Percentiles rank a stretch among this genome's conserved stretches.
Conservation (phyloP, 2,329 filamentous ascomycete species). For the Neonectria sp. region DNA sequence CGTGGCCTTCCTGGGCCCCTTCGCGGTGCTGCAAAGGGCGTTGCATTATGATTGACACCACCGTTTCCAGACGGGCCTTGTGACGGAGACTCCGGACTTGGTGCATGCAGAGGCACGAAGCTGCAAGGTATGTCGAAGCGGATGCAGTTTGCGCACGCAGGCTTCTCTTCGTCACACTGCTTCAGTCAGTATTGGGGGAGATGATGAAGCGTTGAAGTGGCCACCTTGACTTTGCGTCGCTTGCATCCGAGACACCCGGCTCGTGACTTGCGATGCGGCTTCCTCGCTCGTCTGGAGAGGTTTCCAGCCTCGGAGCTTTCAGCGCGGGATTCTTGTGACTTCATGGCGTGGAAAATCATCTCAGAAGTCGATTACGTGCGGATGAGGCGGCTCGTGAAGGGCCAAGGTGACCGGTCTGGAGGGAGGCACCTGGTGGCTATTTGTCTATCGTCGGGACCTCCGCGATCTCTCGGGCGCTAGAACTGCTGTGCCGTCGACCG, state of each 20-base stretch:
- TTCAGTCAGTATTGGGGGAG: neutral
- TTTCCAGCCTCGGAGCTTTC: conserved; percentile 42
- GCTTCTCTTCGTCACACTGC: conserved; percentile 52
- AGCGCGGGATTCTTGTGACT: neutral
- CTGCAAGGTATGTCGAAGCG: conserved; percentile 50
- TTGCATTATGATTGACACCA: conserved; percentile 28
- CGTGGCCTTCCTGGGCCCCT: conserved; percentile 50
- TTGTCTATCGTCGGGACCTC: neutral
- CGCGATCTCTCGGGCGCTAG: neutral
- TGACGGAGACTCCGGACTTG: conserved; percentile 35
- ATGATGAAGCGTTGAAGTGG: conserved; percentile 5
- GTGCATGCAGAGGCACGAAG: conserved; percentile 40
- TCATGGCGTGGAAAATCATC: neutral
- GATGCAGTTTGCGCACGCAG: conserved; percentile 51
- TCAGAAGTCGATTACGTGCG: neutral
- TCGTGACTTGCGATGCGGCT: conserved; percentile 51
- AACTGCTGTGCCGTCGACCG: neutral
- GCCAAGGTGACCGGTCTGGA: neutral
- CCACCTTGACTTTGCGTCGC: conserved; percentile 51
- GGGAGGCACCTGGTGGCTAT: neutral
- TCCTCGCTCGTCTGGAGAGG: conserved; percentile 46
- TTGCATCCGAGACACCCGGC: conserved; percentile 52
- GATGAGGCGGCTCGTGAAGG: neutral
- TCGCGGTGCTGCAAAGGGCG: conserved; percentile 36
- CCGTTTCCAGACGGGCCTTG: conserved; percentile 34